Base-by-base conservation (phyloP, 2,329 filamentous ascomycete species). In the Capronia epimyces region DNA sequence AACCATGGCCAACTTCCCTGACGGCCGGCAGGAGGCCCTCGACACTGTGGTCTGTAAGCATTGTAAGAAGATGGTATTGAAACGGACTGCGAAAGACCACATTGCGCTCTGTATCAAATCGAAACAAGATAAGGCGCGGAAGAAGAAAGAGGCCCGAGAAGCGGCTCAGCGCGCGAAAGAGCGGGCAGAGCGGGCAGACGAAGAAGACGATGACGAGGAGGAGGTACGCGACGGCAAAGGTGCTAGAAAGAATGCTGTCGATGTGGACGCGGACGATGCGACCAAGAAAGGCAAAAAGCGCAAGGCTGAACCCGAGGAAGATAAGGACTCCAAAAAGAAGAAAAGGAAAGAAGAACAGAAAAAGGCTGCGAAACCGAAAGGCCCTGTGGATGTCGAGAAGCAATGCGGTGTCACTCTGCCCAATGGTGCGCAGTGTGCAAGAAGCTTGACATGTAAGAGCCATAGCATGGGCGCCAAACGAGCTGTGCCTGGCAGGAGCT, bases 311-410 rank as follows among this genome's bases (percentile, higher is more conserved):
- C 62, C 46, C 34, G 71, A 65, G 12, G 69, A 88, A 59, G 76
- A 78, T 83, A 76, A 72, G 18, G 73, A 90, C 60, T 78, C 80
- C n/a, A 93, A 93, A 71, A 93, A 91, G 69, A 81, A 83, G 59
- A 95, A 95, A 75, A 95, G 95, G 75, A 95, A 95, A 72, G 89
- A 95, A 56, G 89, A 95, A 64, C 84, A 84, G 1, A 94, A 94
- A 66, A 95, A 94, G 69, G 76, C 80, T 1, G 79, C 87, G 0
- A 95, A 95, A 64, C 85, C 87, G 0, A 95, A 94, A 75, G 89
- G 89, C 0, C 90, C 90, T 2, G 90, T 96, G 34, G 90, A 96
- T 69, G 90, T 96, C 16, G 90, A 95, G 72, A 82, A 86, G 62
- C 90, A 96, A 71, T 96, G 90, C 64, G 90, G 90, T 76, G 90